phyloP scores from a whole-genome alignment of 345 rosid genomes.

The Euphorbia lathyris region DNA sequence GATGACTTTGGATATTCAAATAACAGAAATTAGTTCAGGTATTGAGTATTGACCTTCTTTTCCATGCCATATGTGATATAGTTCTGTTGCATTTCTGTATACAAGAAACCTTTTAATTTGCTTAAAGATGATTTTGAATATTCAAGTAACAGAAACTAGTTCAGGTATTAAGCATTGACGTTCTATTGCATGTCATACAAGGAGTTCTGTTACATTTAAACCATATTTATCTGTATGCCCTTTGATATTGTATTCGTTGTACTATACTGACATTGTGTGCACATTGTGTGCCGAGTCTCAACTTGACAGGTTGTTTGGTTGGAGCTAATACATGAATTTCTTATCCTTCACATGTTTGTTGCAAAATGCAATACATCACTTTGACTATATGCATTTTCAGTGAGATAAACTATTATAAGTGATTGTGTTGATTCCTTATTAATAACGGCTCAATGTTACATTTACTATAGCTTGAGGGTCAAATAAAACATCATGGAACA shows the following conservation, averaged over 20 bases:
- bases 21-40: constrained; percentile 13
- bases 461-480: too few relatives aligned
- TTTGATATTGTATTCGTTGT: not conserved
- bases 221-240: not conserved
- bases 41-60: not conserved
- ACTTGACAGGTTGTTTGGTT: not conserved
- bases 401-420: too few relatives aligned
- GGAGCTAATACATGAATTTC: not conserved
- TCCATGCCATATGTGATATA: not conserved
- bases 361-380: not conserved
- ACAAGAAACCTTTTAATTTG: constrained; percentile 52
- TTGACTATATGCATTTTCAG: too few relatives aligned
- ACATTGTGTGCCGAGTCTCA: not conserved
- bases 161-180: constrained; percentile 4
- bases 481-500: not conserved
- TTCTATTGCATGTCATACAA: not conserved
- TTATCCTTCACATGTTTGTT: not conserved
- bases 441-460: too few relatives aligned
- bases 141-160: constrained; percentile 15
- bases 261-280: too few relatives aligned
- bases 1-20: constrained; percentile 42
- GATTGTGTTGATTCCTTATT: too few relatives aligned
- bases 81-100: constrained; percentile 35
- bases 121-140: constrained; percentile 51
- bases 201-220: not conserved